These are phyloP conservation scores for Syncephalastrum sp. DNA, from an alignment of 371 early-diverging fungal species.

Conservation along the genomic window DNA sequence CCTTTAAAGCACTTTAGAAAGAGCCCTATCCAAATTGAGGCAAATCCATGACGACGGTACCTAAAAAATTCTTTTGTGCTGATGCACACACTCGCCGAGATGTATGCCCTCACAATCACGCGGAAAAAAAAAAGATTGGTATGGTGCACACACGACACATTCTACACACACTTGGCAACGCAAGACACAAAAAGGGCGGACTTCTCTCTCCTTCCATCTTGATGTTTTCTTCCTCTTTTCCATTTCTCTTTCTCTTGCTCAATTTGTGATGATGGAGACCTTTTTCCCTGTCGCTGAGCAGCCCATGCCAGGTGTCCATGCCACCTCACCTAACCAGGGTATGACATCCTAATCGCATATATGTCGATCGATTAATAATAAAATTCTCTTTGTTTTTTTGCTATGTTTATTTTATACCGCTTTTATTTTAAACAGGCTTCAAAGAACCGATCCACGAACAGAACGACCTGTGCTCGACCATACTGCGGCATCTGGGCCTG, in stretches of 20 bases:
- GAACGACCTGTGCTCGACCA: constrained; percentile 19
- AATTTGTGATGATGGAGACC: too few species aligned
- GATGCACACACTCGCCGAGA: neutral
- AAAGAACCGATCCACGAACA: too few species aligned
- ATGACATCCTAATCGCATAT: too few species aligned
- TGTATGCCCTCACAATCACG: constrained; percentile 3
- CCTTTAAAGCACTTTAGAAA: neutral
- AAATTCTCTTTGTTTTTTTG: too few species aligned
- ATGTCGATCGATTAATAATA: too few species aligned
- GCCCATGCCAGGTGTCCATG: too few species aligned
- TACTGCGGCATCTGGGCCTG: constrained; percentile 28
- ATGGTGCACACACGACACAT: neutral
- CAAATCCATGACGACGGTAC: constrained; percentile 1
- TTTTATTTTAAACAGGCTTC: too few species aligned
- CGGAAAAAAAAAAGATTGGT: too few species aligned
- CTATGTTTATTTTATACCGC: too few species aligned
- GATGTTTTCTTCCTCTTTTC: constrained; percentile 5
- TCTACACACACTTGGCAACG: neutral
- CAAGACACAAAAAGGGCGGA: constrained; percentile 1
- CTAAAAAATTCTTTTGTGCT: neutral
- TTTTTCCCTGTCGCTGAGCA: too few species aligned
- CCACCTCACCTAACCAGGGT: too few species aligned
- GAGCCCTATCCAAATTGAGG: neutral
- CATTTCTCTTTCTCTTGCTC: constrained; percentile 2
- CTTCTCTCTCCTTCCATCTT: constrained; percentile 1